Evolutionary conservation across 495 filamentous ascomycete genomes (phyloP), one percentile per base, ranked within the genome.

Genomic region (Lineolata rhizophorae): DNA sequence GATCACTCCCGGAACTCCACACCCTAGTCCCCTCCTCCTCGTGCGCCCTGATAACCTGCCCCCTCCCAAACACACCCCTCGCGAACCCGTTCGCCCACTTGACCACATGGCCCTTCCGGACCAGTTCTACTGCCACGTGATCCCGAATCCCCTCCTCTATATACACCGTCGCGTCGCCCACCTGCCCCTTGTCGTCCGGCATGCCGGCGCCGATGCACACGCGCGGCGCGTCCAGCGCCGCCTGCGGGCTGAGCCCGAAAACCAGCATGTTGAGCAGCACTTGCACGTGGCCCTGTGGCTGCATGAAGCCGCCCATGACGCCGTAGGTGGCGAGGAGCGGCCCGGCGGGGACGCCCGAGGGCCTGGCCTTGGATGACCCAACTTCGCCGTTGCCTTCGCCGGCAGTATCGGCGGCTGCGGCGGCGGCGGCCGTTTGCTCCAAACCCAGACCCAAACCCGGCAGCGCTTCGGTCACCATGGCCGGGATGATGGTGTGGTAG

Each of bases 281-380:
- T 52, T 97, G 87, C 10, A 95, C 79, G 46, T 97, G 87, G 6
- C 87, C 87, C 57, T 95, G 87, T 0, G 87, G 87, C 58, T 97
- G 87, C 90, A 97, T 95, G 53, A 84, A 93, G 20, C 87, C 87
- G 38, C 87, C 87, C 87, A 95, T 95, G 30, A 93, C 83, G 29
- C 87, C 90, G 41, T 80, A 91, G 0, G 92, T 79, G 24, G 67
- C 70, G 46, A 93, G 76, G 35, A 97, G 52, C 1, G 66, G 45
- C n/a, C n/a, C n/a, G n/a, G n/a, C n/a, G n/a, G n/a, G n/a, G n/a
- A n/a, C n/a, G n/a, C n/a, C n/a, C n/a, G n/a, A n/a, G n/a, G n/a
- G n/a, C n/a, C n/a, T n/a, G n/a, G n/a, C n/a, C n/a, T n/a, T n/a
- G n/a, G n/a, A n/a, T n/a, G n/a, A n/a, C n/a, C n/a, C n/a, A n/a